Percentiles rank a stretch among this genome's conserved stretches.
phyloP scores from a whole-genome alignment of 1,284 basidiomycete genomes.

The Omphalotus olearius region DNA sequence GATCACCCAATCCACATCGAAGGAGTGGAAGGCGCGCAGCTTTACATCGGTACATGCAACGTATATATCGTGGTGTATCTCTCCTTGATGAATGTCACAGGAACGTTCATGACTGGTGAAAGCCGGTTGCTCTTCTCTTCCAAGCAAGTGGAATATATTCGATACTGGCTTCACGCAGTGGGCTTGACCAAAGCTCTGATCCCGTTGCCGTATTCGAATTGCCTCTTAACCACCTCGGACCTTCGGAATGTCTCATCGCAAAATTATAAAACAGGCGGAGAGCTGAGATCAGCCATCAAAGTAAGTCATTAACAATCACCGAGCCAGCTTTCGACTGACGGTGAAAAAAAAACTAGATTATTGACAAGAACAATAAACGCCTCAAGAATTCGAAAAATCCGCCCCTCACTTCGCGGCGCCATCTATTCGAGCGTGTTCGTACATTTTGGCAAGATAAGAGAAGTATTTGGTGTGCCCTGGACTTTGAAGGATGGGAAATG shows the following conservation, averaged over 20 bases:
- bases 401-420: constrained; percentile 49
- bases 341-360: constrained; percentile 37
- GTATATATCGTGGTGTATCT: neutral
- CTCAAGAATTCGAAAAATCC: constrained; percentile 59
- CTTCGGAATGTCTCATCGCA: constrained; percentile 54
- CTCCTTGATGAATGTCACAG: constrained; percentile 23
- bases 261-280: constrained; percentile 48
- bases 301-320: constrained; percentile 25
- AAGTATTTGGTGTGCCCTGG: constrained; percentile 71
- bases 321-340: neutral
- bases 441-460: constrained; percentile 53
- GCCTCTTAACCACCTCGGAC: constrained; percentile 51
- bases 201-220: constrained; percentile 70
- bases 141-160: constrained; percentile 78
- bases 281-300: constrained; percentile 56
- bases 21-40: constrained; percentile 58
- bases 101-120: constrained; percentile 61
- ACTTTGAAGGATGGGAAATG: constrained; percentile 78
- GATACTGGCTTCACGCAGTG: constrained; percentile 80
- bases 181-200: constrained; percentile 59
- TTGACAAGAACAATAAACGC: constrained; percentile 75
- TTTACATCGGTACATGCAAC: constrained; percentile 59
- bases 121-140: constrained; percentile 75
- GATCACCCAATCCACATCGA: constrained; percentile 70
- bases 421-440: constrained; percentile 65